Evolutionary conservation across 805 yeast species (phyloP), one percentile per base, ranked within the genome.

Genomic region (Sungouiella thailandica): DNA sequence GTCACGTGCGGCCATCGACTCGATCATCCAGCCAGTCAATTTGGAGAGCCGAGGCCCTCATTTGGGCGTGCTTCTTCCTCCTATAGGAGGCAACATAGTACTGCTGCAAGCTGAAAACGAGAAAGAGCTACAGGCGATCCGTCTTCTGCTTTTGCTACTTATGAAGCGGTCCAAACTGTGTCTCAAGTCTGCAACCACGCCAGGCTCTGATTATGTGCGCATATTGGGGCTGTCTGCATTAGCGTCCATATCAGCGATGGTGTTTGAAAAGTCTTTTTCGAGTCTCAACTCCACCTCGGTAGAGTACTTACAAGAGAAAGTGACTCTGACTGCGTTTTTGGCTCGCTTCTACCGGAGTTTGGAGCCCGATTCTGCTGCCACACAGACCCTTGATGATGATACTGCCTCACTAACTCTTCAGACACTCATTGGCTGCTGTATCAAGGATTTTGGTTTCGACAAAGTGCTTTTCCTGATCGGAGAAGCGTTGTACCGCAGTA

Each of bases 371-470:
- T 63, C 48, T 14, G 25, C 53, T n/a, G 25, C 59, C 22, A 55
- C 55, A 35, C 43, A 52, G 7, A 55, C 54, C 41, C 43, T 76
- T 22, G 65, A 59, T 34, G 79, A 76, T 38, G 72, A 64, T 16
- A 68, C 72, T 18, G 80, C 82, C 0, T 62, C 72, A 0, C 67
- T 76, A 33, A 58, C 83, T 4, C 60, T 83, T 29, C 70, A 70
- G 44, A 73, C 78, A 24, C 50, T 81, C 17, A 51, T 83, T 14
- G 94, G 93, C 2, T 79, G 82, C 7, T 72, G 86, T 40, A 70
- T 82, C 23, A 80, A 77, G 41, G 95, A 85, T 55, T 85, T 80
- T 60, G 94, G 95, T 1, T 85, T 85, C 52, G 88, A 86, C 48
- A 52, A 70, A 3, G 68, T 80, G n/a, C 59, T 83, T 37, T 69